These are phyloP conservation scores for Pseudodiploospora longispora DNA, from an alignment of 2,329 filamentous ascomycete genomes.

Conservation along the genomic window DNA sequence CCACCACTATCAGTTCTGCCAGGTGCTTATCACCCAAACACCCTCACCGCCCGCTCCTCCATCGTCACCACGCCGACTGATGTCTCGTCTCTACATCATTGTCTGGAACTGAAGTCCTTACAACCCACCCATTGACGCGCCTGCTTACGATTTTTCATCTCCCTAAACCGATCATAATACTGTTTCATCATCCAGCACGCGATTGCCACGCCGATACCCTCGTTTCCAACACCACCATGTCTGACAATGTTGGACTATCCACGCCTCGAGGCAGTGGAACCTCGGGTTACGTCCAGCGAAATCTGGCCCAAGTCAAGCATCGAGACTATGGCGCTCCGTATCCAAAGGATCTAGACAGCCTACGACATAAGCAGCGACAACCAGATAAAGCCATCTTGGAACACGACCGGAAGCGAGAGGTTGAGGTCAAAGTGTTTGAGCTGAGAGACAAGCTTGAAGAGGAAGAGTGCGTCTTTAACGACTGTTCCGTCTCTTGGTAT, in stretches of 20 bases:
- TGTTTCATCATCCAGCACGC: too few relatives aligned
- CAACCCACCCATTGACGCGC: too few relatives aligned
- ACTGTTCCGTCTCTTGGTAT: background rate
- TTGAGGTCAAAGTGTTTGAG: constrained; percentile 92
- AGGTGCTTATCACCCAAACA: constrained; percentile 5
- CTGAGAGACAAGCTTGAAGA: constrained; percentile 88
- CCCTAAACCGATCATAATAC: background rate
- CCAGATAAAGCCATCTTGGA: constrained; percentile 90
- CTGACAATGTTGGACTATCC: constrained; percentile 90
- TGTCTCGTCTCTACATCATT: too few relatives aligned
- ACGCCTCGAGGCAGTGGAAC: constrained; percentile 93
- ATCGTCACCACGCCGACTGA: background rate
- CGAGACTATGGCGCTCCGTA: constrained; percentile 77
- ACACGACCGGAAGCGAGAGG: constrained; percentile 82
- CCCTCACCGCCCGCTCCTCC: constrained; percentile 14
- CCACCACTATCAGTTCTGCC: constrained; percentile 21
- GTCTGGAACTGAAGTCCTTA: too few relatives aligned
- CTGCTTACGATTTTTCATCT: background rate
- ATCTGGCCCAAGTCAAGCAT: constrained; percentile 78
- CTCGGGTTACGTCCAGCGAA: constrained; percentile 95
- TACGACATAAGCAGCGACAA: constrained; percentile 70
- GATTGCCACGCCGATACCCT: too few relatives aligned
- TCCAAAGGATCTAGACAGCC: constrained; percentile 57
- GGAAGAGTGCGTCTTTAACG: constrained; percentile 51
- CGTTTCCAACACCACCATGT: constrained; percentile 49